Base-by-base conservation (phyloP, 2,329 filamentous ascomycete genomes). In the Penicillium sp. region DNA sequence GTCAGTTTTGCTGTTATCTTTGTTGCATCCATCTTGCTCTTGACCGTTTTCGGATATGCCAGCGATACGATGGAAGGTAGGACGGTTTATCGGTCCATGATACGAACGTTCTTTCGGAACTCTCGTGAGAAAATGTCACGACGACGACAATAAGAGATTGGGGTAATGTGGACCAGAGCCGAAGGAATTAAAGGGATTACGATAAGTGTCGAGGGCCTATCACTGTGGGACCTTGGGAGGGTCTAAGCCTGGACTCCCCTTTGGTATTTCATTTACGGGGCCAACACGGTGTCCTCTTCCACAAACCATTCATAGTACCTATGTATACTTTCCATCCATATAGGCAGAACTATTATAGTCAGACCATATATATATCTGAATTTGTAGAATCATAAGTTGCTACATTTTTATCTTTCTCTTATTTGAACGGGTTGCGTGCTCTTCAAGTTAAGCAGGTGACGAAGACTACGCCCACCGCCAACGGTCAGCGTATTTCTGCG, bases 1-100 rank as follows among this genome's bases (percentile, higher is more conserved):
- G 77, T 82, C 47, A 75, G 80, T 28, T 91, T 91, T 73, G 82
- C 78, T 0, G 80, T 87, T 31, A 81, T 89, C 16, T 79, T 88
- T 48, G 77, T 78, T 14, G 59, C 86, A 25, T 87, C 84, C 0
- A 79, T 88, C 49, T 56, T 84, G 9, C 72, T 81, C 36, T 71
- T 91, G 42, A 80, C 85, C 19, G 46, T 80, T 10, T 86, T 86
- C 66, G 83, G 83, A 2, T 72, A 78, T 30, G 71, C 81, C n/a
- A 84, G 80, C 57, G 82, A 82, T 16, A 84, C 80, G 0, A 73
- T 85, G 58, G 81, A 86, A 66, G 80, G 80, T 1, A 80, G 76
- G 64, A 78, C 81, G 31, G 76, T 82, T 40, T 81, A 80, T 58
- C 72, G 69, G 47, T 78, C 78, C 9, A 71, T 78, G 38, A 67